Evolutionary conservation across 2,329 filamentous ascomycete genomes (phyloP), one percentile per base, ranked within the genome.

Genomic region (Davidsoniella eucalypti): DNA sequence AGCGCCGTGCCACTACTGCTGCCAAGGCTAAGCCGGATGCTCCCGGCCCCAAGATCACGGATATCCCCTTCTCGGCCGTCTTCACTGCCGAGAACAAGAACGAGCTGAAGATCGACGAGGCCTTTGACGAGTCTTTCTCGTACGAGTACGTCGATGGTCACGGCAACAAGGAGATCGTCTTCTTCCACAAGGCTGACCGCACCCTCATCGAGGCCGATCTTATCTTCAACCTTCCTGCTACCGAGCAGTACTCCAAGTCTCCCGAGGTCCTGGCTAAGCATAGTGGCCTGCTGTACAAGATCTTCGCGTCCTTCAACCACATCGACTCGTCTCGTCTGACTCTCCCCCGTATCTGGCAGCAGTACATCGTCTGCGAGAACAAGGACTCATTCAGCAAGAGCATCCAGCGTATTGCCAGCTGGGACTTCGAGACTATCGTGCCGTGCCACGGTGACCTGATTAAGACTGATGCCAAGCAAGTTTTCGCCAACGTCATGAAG

Each of bases 401-500:
- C 57, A 67, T 87, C 39, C 67, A 65, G 57, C 72, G 73, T 54
- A 90, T 96, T 55, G 70, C 78, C 49, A 62, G 65, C 50, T 98
- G 90, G 90, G 82, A 90, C 52, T 94, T 95, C 61, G 76, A 82
- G 56, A 80, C 80, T 38, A 71, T 96, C 47, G 80, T 98, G 53
- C 87, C 90, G 0, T 96, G 90, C 63, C 92, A 98, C 65, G 92
- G 92, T 7, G 92, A 98, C 66, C 80, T 84, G 14, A 79, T 96
- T 56, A 82, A 92, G 63, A 70, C 68, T 2, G 64, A 69, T 55
- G 87, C 75, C 8, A 94, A 93, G 70, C 73, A 73, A 9, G 69
- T 84, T 14, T 94, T 90, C 56, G 68, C 73, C 58, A 85, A 84
- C 63, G 71, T 93, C 10, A 86, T 94, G 65, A 74, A 75, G 58